Evolutionary conservation across 2,329 filamentous ascomycete genomes (phyloP), one percentile per base, ranked within the genome.

Genomic region (Phaeophleospora eucalypticola): DNA sequence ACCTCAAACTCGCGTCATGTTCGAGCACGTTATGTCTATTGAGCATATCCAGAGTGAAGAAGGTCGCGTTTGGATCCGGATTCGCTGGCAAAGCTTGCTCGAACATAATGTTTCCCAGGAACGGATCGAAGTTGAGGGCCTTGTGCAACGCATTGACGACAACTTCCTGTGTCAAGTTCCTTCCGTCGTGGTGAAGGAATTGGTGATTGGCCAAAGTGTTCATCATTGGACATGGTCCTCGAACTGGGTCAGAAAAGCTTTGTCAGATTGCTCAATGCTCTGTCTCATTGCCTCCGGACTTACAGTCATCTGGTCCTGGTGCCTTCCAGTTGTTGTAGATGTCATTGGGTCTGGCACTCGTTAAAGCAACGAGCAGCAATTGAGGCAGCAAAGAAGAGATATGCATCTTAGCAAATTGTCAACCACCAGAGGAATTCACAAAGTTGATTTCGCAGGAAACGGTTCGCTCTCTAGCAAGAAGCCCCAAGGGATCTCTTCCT

Each of bases 21-120:
- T 58, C 50, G 34, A 57, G 52, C 19, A 57, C 42, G 35, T 52
- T 47, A 38, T 58, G 48, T n/a, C 41, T 32, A 27, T 55, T 53
- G 17, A 55, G 43, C 20, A 48, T 40, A 21, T 51, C 43, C 48
- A 57, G 47, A 7, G 43, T 48, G 27, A 58, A 58, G 41, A 46
- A 55, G 4, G 52, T 58, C 2, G 54, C 54, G 15, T 57, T 57
- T 1, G 52, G 54, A 4, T 48, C 41, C 9, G 54, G 56, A n/a
- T 56, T 58, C n/a, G 48, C 51, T 0, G 44, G 41, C 12, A 58
- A 15, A 4, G 52, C 54, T 49, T 50, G 47, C 9, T 56, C 34
- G 43, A 57, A 58, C 48, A 56, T 55, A 12, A 49, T 38, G 16
- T 52, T 36, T 10, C 42, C 44, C 15, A 56, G 36, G 7, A 32